Conservation (phyloP, 192 early-diverging fungal species). For the Backusella psychrophila region DNA sequence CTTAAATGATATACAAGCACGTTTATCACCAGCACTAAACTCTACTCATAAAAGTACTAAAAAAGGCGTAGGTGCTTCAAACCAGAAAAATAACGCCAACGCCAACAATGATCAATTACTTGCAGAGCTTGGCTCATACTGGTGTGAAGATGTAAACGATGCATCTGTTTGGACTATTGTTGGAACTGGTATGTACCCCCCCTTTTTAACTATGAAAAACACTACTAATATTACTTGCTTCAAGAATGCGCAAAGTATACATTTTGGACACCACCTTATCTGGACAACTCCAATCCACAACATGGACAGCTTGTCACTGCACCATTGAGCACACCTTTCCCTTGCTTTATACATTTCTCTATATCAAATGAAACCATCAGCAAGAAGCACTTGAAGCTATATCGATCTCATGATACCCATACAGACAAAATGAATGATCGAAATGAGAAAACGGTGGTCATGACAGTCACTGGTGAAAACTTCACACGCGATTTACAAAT, state of each 20-base stretch:
- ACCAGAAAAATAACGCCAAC: background rate
- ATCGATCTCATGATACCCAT: conserved; percentile 1
- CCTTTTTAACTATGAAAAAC: background rate
- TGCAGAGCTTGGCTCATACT: conserved; percentile 39
- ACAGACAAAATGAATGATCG: background rate
- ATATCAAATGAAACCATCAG: background rate
- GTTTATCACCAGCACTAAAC: background rate
- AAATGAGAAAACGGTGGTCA: conserved; percentile 39
- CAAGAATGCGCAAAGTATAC: conserved; percentile 53
- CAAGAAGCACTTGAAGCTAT: background rate
- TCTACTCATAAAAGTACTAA: background rate
- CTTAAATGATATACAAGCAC: conserved; percentile 30
- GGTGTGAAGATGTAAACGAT: conserved; percentile 79
- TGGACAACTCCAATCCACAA: background rate
- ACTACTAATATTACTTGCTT: background rate
- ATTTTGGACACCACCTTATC: conserved; percentile 40
- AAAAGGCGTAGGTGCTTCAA: background rate
- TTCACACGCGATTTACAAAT: conserved; percentile 65
- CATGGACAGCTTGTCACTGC: background rate
- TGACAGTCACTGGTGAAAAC: conserved; percentile 54
- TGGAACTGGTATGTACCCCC: conserved; percentile 50
- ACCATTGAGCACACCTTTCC: background rate
- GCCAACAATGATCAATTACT: background rate
- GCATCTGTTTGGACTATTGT: conserved; percentile 90
- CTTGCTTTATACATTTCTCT: conserved; percentile 30